Evolutionary conservation across 106 monocot species (phyloP).

Genomic region (Triglochin maritima): DNA sequence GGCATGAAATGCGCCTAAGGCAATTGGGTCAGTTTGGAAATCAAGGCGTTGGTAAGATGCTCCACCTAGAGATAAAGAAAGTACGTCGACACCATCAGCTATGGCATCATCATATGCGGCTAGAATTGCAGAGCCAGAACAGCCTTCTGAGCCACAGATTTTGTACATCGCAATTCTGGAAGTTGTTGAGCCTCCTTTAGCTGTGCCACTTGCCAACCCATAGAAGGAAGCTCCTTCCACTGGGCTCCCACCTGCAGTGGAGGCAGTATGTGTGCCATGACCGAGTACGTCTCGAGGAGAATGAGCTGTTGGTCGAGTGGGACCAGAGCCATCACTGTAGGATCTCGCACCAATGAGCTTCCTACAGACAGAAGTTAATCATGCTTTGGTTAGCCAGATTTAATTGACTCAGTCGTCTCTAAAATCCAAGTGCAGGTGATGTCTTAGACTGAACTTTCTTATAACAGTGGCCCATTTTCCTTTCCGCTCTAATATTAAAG

Average conservation of each 20-base stretch:
- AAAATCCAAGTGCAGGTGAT: no score
- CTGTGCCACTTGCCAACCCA: conserved; percentile 43
- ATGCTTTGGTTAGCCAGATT: no score
- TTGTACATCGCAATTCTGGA: conserved; percentile 65
- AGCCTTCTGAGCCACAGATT: conserved; percentile 37
- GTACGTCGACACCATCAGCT: conserved; percentile 54
- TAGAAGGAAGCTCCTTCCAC: conserved; percentile 56
- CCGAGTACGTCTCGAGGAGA: conserved; percentile 55
- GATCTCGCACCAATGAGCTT: conserved; percentile 75
- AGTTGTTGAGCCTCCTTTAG: conserved; percentile 54
- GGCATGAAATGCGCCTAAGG: conserved; percentile 79
- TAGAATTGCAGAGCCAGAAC: conserved; percentile 53
- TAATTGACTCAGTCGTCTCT: no score
- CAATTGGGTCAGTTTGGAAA: conserved; percentile 43
- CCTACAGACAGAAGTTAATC: conserved; percentile 18
- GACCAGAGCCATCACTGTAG: conserved; percentile 14
- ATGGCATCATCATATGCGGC: conserved; percentile 61
- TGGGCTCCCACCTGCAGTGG: conserved; percentile 48
- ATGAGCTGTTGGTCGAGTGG: neutral
- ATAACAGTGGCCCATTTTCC: no score
- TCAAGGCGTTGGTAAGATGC: conserved; percentile 22
- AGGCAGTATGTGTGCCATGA: conserved; percentile 82
- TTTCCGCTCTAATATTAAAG: no score
- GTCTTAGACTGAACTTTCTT: no score
- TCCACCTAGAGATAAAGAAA: conserved; percentile 68